Conservation (phyloP, 1,139 yeast genomes). For the Pneumocystis murina region DNA sequence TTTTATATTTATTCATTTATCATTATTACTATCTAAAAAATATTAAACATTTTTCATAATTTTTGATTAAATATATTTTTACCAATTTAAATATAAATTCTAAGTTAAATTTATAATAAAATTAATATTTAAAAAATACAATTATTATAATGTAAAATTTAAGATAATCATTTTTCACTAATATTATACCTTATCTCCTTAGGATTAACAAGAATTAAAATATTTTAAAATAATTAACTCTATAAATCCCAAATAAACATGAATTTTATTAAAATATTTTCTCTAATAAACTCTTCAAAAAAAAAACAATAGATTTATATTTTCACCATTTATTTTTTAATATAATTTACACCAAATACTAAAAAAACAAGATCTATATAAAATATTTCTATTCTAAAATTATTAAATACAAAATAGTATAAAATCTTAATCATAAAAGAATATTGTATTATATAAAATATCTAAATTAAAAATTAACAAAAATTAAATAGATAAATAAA, state of each 20-base stretch:
- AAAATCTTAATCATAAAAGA: background rate
- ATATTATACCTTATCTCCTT: background rate
- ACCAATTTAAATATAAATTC: too few relatives aligned
- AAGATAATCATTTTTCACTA: background rate
- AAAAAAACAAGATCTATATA: background rate
- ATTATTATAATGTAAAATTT: background rate
- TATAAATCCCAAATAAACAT: background rate
- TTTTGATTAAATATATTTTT: too few relatives aligned
- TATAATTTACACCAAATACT: background rate
- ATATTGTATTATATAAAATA: background rate
- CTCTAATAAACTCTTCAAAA: background rate
- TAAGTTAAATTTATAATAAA: too few relatives aligned
- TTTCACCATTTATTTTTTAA: too few relatives aligned
- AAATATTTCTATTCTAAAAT: background rate
- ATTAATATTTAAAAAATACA: too few relatives aligned
- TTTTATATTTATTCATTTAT: too few relatives aligned
- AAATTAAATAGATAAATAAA: background rate
- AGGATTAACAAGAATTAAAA: background rate
- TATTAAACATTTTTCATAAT: too few relatives aligned
- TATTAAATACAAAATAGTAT: background rate
- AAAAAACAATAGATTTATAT: too few relatives aligned
- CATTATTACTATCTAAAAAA: too few relatives aligned
- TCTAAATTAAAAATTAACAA: background rate
- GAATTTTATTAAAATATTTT: background rate
- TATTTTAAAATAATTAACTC: background rate